phyloP scores from a whole-genome alignment of 108 stramenopile genomes.

The Cyclotella choctawhatcheeana region DNA sequence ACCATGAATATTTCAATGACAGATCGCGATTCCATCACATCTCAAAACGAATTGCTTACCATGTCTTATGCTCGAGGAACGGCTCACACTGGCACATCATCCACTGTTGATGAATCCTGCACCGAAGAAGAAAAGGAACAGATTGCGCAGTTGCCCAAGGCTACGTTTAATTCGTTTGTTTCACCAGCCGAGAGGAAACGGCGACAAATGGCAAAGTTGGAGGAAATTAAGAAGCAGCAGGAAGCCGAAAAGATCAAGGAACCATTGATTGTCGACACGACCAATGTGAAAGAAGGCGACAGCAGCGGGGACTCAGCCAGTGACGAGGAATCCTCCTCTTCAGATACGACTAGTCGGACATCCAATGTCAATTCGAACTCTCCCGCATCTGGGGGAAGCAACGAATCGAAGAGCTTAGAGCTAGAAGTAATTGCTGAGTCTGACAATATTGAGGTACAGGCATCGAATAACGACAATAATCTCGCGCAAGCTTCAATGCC shows the following conservation, averaged over 20 bases:
- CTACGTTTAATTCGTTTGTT: slow-evolving; percentile 19
- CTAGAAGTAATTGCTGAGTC: not conserved
- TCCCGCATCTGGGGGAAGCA: not conserved
- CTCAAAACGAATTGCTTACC: slow-evolving; percentile 14
- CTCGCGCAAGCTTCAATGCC: no score
- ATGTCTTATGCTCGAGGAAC: slow-evolving; percentile 14
- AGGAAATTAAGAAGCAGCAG: not conserved
- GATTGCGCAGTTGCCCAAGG: slow-evolving; percentile 8
- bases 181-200: slow-evolving; percentile 33
- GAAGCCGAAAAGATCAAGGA: not conserved
- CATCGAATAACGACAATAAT: no score
- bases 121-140: slow-evolving; percentile 13
- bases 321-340: slow-evolving; percentile 12
- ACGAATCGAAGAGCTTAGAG: not conserved
- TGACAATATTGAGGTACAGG: not conserved
- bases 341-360: not conserved
- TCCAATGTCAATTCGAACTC: not conserved
- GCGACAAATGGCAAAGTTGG: slow-evolving; percentile 10
- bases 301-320: not conserved
- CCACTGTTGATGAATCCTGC: not conserved
- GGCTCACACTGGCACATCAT: not conserved
- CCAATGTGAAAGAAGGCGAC: not conserved
- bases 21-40: slow-evolving; percentile 19
- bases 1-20: no score
- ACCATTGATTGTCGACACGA: not conserved